Conservation (phyloP, 2,329 filamentous ascomycete species). For the Cladophialophora carrionii region DNA sequence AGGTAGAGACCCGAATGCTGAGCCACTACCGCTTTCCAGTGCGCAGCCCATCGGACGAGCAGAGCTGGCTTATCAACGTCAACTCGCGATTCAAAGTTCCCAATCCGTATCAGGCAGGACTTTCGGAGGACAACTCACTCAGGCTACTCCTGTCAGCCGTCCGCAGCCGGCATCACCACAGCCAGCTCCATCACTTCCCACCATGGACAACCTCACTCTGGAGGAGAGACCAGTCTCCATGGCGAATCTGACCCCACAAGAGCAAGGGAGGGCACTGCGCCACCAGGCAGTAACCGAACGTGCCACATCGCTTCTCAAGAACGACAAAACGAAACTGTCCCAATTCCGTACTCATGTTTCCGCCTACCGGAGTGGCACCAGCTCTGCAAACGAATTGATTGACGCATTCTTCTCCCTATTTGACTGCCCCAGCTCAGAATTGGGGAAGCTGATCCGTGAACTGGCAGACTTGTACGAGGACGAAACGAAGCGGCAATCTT, state of each 20-base stretch:
- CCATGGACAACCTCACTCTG: conserved; percentile 59
- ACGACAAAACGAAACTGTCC: conserved; percentile 72
- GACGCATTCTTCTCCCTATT: conserved; percentile 88
- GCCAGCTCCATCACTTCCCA: conserved; percentile 39
- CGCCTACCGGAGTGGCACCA: conserved; percentile 69
- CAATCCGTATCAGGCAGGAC: conserved; percentile 77
- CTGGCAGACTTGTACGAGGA: conserved; percentile 92
- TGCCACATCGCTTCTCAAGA: conserved; percentile 76
- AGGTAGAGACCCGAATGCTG: conserved; percentile 84
- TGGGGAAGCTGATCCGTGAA: conserved; percentile 89
- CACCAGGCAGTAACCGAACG: conserved; percentile 86
- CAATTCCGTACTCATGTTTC: conserved; percentile 82
- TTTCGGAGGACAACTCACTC: conserved; percentile 79
- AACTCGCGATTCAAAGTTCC: conserved; percentile 86
- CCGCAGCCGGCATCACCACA: conserved; percentile 41
- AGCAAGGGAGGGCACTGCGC: conserved; percentile 76
- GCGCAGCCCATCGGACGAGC: conserved; percentile 81
- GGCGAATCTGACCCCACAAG: conserved; percentile 67
- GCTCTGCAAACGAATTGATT: conserved; percentile 75
- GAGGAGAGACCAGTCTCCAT: conserved; percentile 51
- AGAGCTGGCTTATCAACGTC: conserved; percentile 87
- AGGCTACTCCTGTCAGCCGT: conserved; percentile 45
- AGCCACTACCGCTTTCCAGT: conserved; percentile 73
- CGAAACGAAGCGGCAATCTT: conserved; percentile 68
- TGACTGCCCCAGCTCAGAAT: conserved; percentile 74